Evolutionary conservation across 1,284 basidiomycete genomes (phyloP).

Genomic region (Heimioporus punctisporus): DNA sequence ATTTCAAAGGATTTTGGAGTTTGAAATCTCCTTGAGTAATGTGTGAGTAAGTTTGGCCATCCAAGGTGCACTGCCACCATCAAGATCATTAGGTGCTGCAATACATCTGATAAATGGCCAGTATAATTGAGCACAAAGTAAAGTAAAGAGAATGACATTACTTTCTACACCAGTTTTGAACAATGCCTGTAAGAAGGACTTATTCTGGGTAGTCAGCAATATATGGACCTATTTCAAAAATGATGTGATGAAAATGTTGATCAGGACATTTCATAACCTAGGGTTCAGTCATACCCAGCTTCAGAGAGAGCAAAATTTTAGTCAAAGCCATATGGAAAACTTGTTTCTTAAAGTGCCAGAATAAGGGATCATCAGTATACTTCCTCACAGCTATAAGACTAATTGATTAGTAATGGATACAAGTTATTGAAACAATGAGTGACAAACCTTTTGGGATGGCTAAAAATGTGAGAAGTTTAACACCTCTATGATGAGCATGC

Average conservation of each 20-base stretch:
- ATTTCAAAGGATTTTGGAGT: background rate
- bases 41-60: background rate
- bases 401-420: background rate
- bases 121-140: background rate
- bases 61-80: background rate
- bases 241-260: background rate
- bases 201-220: slow-evolving; percentile 8
- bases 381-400: background rate
- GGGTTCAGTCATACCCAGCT: background rate
- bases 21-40: background rate
- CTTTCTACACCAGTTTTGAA: background rate
- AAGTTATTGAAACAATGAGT: background rate
- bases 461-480: no score
- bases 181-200: background rate
- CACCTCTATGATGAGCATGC: background rate
- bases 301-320: slow-evolving; percentile 6
- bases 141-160: background rate
- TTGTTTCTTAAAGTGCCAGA: slow-evolving; percentile 10
- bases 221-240: slow-evolving; percentile 2
- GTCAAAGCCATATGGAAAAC: slow-evolving; percentile 8
- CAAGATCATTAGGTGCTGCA: background rate
- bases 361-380: background rate
- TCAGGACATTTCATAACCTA: slow-evolving; percentile 12
- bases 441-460: background rate
- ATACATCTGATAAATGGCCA: background rate